A percentile compares a stretch with the other conserved stretches of the same genome.
These are phyloP conservation scores for Tuber calosporum DNA, from an alignment of 495 filamentous ascomycete genomes.

Conservation along the genomic window DNA sequence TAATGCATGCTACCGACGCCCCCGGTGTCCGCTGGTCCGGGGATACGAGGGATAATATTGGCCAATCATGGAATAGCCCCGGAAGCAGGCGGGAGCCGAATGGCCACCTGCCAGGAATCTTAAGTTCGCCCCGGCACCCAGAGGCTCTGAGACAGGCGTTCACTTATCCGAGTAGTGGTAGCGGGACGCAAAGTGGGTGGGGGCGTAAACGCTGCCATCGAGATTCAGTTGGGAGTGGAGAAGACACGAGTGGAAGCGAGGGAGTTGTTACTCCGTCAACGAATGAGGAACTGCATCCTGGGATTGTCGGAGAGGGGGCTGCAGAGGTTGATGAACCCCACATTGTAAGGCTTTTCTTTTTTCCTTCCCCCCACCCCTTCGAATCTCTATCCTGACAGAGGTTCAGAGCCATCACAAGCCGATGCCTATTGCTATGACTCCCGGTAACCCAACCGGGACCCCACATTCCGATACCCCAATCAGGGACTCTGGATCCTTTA, in stretches of 20 bases:
- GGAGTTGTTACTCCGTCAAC: conserved; percentile 36
- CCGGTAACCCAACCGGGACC: not conserved
- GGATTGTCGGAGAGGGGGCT: conserved; percentile 37
- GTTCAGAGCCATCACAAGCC: not conserved
- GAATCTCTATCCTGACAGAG: conserved; percentile 7
- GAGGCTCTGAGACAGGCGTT: not conserved
- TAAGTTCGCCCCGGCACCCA: not conserved
- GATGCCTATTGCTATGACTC: not conserved
- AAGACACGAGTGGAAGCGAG: conserved; percentile 36
- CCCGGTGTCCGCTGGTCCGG: not conserved
- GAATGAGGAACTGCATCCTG: conserved; percentile 31
- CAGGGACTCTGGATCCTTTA: conserved; percentile 1
- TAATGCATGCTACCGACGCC: not conserved
- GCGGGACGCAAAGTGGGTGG: conserved; percentile 28
- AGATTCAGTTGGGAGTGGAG: conserved; percentile 35
- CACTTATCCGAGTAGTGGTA: conserved; percentile 20
- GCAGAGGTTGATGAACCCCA: conserved; percentile 35
- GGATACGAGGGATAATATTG: not conserved
- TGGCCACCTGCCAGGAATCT: not conserved
- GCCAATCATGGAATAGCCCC: conserved; percentile 3
- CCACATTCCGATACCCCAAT: not conserved
- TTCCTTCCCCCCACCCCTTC: not conserved
- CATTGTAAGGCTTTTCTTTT: conserved; percentile 20
- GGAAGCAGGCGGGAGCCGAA: not conserved
- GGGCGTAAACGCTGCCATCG: conserved; percentile 6